Base-by-base conservation (phyloP, 1,284 basidiomycete genomes). In the Apiotrichum laibachii region DNA sequence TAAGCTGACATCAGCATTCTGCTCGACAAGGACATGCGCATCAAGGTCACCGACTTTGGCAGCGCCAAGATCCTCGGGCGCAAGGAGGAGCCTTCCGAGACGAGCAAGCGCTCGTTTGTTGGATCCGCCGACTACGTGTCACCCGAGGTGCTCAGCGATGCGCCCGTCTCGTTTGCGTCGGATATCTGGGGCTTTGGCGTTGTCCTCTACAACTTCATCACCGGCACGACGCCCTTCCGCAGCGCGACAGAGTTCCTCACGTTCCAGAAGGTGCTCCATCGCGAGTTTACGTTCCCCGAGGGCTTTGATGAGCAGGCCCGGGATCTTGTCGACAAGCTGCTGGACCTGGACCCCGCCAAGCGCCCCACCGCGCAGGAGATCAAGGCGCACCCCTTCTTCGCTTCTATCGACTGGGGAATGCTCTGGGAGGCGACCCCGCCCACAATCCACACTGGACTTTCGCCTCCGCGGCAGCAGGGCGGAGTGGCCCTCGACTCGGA, bases 11-110 rank as follows among this genome's bases (percentile, higher is more conserved):
- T 19, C 58, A 83, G 82, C 76, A 84, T 98, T 45, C 81, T 99
- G 16, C 82, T 98, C 44, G 92, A 94, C 69, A 84, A 85, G 51
- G 83, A 87, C 21, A 89, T 87, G 79, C 85, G 92, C 53, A 85
- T 97, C 76, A 97, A 95, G 78, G 85, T 99, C 21, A 92, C 94
- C 33, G 96, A 99, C 78, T 99, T 99, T 78, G 96, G 96, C 12
- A 96, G 92, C 19, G 93, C 92, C 37, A 95, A 95, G 79, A 83
- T 95, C 64, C 80, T 93, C 50, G 85, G 86, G 65, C 76, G 73
- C 60, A 67, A 75, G 63, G 60, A 84, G 16, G 81, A 80, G 57
- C 39, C 44, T 3, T 57, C 61, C 45, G 56, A 61, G 9, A 64
- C 53, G 4, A 58, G 62, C 22, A 79, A 77, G 59, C 67, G 77